Base-by-base conservation (phyloP, 495 filamentous ascomycete species). In the Aspergillus funiculosus region DNA sequence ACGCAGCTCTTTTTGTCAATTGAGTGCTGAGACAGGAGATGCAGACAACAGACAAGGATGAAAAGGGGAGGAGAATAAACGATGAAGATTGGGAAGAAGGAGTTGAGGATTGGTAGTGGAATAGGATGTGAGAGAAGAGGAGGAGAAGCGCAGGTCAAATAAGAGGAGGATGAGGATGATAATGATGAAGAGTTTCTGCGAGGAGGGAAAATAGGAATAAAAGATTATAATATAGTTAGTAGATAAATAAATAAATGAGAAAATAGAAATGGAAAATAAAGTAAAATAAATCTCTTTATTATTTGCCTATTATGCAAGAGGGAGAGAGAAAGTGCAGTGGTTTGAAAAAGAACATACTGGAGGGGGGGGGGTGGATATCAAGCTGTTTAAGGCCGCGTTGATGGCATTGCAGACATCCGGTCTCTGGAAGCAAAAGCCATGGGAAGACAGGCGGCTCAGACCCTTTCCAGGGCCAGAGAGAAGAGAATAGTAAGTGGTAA, bases 391-490 rank as follows among this genome's bases (percentile, higher is more conserved):
- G 28, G 39, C 27, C 36, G 30, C 21, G n/a, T 11, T 29, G 43
- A 43, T 43, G 41, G 46, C 41, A 43, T 53, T 51, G 52, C 47
- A 51, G 52, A 43, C 22, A 29, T 21, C 38, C 40, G 48, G 52
- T 46, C 45, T 50, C 44, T 44, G 45, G 41, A 10, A 32, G 44
- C 21, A 38, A 43, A 22, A 27, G 20, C 43, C 46, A 50, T 48
- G 41, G 38, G 20, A 45, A 28, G 22, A 10, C 49, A 21, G 41
- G 37, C 34, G 41, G 39, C 45, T 52, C 45, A 52, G 46, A 55
- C 46, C 27, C 49, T 51, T 36, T 15, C n/a, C n/a, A n/a, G n/a
- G n/a, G n/a, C n/a, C n/a, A 2, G 11, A 28, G 21, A 14, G 9
- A 11, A 17, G 24, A 9, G 26, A 29, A 41, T 40, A 46, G n/a